These are phyloP conservation scores for Sphaerulina populicola DNA, from an alignment of 2,329 filamentous ascomycete genomes.

Conservation along the genomic window DNA sequence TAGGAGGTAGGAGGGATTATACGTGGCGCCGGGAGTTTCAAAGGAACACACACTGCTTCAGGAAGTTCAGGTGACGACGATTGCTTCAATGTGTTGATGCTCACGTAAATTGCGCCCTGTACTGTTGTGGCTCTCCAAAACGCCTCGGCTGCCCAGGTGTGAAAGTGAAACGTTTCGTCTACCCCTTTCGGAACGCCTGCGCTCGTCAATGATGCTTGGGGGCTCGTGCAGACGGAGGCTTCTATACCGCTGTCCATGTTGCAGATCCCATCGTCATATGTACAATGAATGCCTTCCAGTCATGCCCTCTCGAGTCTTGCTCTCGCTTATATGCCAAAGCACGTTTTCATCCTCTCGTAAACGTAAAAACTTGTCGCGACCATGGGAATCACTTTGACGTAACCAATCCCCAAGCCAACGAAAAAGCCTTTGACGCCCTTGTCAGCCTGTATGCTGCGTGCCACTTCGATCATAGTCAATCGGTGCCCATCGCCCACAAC, in stretches of 20 bases:
- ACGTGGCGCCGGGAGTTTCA: too few relatives aligned
- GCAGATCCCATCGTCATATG: not conserved
- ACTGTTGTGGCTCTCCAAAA: not conserved
- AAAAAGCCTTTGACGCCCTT: constrained; percentile 76
- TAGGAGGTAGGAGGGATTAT: too few relatives aligned
- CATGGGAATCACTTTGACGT: constrained; percentile 90
- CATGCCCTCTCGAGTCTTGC: not conserved
- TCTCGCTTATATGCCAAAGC: constrained; percentile 39
- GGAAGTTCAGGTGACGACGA: too few relatives aligned
- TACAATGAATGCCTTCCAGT: not conserved
- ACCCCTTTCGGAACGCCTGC: not conserved
- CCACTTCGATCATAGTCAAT: constrained; percentile 70
- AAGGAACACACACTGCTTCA: too few relatives aligned
- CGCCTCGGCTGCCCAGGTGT: not conserved
- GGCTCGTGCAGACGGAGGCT: too few relatives aligned
- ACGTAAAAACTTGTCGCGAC: constrained; percentile 63
- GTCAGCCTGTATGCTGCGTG: constrained; percentile 64
- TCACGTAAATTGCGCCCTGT: not conserved
- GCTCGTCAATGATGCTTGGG: not conserved
- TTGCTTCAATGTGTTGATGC: not conserved
- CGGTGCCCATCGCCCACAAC: constrained; percentile 84
- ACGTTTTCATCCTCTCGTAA: constrained; percentile 56
- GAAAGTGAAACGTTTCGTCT: too few relatives aligned
- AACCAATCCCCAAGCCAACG: constrained; percentile 87
- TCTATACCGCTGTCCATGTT: not conserved